Evolutionary conservation across 164 flowering plant genomes (phyloP).

Genomic region (Stephania japonica): DNA sequence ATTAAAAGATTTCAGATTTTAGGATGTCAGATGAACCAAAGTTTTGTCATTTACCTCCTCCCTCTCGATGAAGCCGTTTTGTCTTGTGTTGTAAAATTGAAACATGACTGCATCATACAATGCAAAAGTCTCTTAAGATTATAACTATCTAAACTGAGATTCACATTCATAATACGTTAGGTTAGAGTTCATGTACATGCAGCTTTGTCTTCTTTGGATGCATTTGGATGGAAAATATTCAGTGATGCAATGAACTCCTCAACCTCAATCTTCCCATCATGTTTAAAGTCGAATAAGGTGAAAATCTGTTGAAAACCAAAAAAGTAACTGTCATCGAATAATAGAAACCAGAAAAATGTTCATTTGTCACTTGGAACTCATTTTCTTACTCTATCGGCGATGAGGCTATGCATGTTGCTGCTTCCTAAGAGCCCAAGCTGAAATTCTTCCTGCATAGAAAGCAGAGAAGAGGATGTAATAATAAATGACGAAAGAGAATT

Average conservation of each 20-base stretch:
- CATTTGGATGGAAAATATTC: constrained; percentile 31
- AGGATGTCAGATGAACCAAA: neutral
- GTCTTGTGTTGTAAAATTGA: neutral
- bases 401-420: constrained; percentile 27
- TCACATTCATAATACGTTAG: neutral
- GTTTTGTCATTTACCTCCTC: neutral
- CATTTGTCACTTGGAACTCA: neutral
- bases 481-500: neutral
- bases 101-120: neutral
- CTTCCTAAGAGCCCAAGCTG: constrained; percentile 36
- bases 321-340: neutral
- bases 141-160: neutral
- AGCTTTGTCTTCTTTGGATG: constrained; percentile 26
- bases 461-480: neutral
- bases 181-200: constrained; percentile 17
- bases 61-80: neutral
- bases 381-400: constrained; percentile 35
- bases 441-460: constrained; percentile 38
- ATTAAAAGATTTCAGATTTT: neutral
- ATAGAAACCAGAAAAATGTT: neutral
- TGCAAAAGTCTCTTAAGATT: neutral
- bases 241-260: constrained; percentile 32
- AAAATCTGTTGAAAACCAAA: constrained; percentile 21
- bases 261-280: constrained; percentile 31
- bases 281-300: constrained; percentile 25